Evolutionary conservation across 2,329 filamentous ascomycete species (phyloP), one percentile per base, ranked within the genome.

Genomic region (Rhinocladiella similis): DNA sequence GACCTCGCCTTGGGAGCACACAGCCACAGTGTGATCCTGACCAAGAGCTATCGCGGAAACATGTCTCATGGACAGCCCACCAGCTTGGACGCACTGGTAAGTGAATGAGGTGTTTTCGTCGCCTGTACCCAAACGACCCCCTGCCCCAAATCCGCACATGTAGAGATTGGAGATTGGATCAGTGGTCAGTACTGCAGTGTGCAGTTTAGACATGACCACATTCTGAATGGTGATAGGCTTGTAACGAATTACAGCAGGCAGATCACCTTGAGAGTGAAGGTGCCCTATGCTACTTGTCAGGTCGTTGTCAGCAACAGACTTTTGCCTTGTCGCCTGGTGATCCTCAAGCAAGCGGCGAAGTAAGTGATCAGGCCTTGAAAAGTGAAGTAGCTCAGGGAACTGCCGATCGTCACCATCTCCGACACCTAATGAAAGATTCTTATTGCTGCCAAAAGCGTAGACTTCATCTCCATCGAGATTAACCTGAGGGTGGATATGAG

Each of bases 391-490:
- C 70, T 97, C 94, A 0, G 94, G 94, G 66, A 88, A 96, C 62
- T 97, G 92, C 2, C 94, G 86, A 69, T 99, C 93, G 70, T 97
- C 91, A 67, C 95, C 88, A 68, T 99, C 92, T n/a, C 92, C 92
- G 58, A 97, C 87, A 1, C 94, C 94, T 19, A 99, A 82, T 0
- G 90, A 94, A 9, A 96, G 75, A 65, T 99, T 99, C 68, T 94
- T 95, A 74, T 97, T 99, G 73, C 92, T 97, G 48, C 94, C 94
- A 73, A 97, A 97, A 1, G 91, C 88, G 67, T 91, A 97, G 1
- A 97, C 77, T 68, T 99, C 94, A 66, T 96, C 90, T 7, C 91
- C 93, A 19, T 77, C 71, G 22, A 87, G 64, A 64, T 69, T 71
- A 22, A 71, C 67, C 33, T 67, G 64, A 12, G 71, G 68, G 45